Conservation (phyloP, 129 eudicot species). For the Tagetes patula region DNA sequence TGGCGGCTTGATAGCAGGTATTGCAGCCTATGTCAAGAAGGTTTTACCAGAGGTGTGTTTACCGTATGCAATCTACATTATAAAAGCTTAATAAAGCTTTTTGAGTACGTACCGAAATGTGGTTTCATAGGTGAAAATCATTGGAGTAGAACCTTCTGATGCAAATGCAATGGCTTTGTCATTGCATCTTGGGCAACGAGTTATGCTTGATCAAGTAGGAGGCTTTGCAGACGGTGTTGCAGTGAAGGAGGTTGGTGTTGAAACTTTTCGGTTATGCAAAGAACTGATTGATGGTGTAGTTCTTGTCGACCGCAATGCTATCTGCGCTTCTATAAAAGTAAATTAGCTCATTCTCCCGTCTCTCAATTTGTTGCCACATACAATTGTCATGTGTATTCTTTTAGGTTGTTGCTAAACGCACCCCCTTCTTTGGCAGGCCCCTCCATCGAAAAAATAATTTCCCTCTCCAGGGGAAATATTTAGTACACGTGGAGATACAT, state of each 20-base stretch:
- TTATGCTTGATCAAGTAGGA: conserved; percentile 78
- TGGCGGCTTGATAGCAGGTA: conserved; percentile 93
- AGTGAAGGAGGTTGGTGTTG: conserved; percentile 84
- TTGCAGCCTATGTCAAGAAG: conserved; percentile 88
- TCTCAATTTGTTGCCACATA: no score
- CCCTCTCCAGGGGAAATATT: no score
- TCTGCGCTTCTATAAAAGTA: conserved; percentile 90
- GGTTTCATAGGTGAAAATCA: conserved; percentile 50
- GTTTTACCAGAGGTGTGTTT: conserved; percentile 62
- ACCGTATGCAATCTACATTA: no score
- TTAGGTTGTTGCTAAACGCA: no score
- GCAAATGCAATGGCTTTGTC: conserved; percentile 98
- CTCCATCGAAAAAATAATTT: no score
- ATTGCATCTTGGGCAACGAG: conserved; percentile 73
- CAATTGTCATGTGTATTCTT: no score
- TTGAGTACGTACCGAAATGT: no score
- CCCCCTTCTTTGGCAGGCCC: no score
- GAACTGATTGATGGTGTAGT: conserved; percentile 86
- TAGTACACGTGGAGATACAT: no score
- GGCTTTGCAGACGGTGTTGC: conserved; percentile 97
- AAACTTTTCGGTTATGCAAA: conserved; percentile 72
- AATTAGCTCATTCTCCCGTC: background rate
- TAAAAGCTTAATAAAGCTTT: no score
- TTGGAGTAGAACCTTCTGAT: conserved; percentile 87
- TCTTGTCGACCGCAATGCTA: conserved; percentile 88